These are phyloP conservation scores for Avicennia marina DNA, from an alignment of 257 asterid genomes.

Conservation along the genomic window DNA sequence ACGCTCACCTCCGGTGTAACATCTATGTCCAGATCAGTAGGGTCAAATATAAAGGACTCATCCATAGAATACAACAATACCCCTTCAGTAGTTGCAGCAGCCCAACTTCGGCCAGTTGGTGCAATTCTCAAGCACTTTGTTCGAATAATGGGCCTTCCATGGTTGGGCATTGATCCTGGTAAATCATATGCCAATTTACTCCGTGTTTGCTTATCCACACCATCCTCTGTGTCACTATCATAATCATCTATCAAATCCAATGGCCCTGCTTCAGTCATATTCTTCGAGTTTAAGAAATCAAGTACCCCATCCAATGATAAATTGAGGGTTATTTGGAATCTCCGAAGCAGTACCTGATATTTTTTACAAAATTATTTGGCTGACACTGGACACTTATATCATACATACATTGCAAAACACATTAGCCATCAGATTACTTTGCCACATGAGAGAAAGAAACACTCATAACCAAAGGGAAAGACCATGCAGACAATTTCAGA, in stretches of 20 bases:
- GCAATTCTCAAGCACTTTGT: slow-evolving; percentile 88
- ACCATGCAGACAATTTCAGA: no score
- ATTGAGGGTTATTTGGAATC: slow-evolving; percentile 82
- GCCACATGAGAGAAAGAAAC: neutral
- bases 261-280: slow-evolving; percentile 94
- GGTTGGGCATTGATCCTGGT: slow-evolving; percentile 92
- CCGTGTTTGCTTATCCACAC: slow-evolving; percentile 71
- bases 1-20: slow-evolving; percentile 89
- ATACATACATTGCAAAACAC: neutral
- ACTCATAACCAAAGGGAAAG: no score
- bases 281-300: slow-evolving; percentile 90
- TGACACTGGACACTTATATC: no score
- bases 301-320: slow-evolving; percentile 90
- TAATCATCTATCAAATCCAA: slow-evolving; percentile 83
- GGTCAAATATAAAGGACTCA: slow-evolving; percentile 88
- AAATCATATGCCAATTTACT: slow-evolving; percentile 64
- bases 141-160: slow-evolving; percentile 76
- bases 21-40: slow-evolving; percentile 96
- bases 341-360: slow-evolving; percentile 78
- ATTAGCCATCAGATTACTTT: neutral
- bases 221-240: slow-evolving; percentile 82
- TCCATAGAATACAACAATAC: slow-evolving; percentile 88
- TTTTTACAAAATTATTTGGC: no score
- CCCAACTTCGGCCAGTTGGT: slow-evolving; percentile 98
- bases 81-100: slow-evolving; percentile 99